Percentiles rank a stretch among this genome's conserved stretches.
Conservation (phyloP, 768 basidiomycete species). For the Tubosaeta sp. region DNA sequence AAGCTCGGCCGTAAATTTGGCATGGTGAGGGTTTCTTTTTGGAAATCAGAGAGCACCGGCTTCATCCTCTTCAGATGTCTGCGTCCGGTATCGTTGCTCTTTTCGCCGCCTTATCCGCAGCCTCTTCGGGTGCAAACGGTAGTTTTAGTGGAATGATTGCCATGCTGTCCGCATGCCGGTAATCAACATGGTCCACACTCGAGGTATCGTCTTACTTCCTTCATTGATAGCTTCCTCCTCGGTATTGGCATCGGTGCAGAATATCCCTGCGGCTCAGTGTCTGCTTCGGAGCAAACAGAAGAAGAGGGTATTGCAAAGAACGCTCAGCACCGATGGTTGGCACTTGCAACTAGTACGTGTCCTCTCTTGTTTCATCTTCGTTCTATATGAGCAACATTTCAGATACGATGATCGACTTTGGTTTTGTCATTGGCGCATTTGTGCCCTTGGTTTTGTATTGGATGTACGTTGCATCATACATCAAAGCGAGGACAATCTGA, state of each 20-base stretch:
- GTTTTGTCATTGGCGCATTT: conserved; percentile 76
- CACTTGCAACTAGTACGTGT: conserved; percentile 78
- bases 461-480: conserved; percentile 54
- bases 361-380: neutral
- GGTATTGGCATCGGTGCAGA: conserved; percentile 88
- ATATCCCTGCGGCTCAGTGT: conserved; percentile 88
- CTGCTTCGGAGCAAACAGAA: conserved; percentile 87
- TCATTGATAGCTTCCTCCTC: conserved; percentile 61
- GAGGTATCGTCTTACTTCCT: neutral
- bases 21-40: conserved; percentile 52
- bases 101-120: conserved; percentile 81
- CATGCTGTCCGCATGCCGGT: conserved; percentile 81
- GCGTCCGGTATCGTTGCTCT: conserved; percentile 81
- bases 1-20: conserved; percentile 85
- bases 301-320: conserved; percentile 72
- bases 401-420: conserved; percentile 85
- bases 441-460: conserved; percentile 83
- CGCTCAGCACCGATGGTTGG: conserved; percentile 83
- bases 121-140: conserved; percentile 72
- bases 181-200: conserved; percentile 9
- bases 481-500: neutral
- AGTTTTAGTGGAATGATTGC: conserved; percentile 66
- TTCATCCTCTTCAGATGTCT: conserved; percentile 50
- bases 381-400: neutral
- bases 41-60: neutral